A percentile compares a stretch with the other conserved stretches of the same genome.
phyloP scores from a whole-genome alignment of 2,329 filamentous ascomycete genomes.

The Hypoxylon rubiginosum region DNA sequence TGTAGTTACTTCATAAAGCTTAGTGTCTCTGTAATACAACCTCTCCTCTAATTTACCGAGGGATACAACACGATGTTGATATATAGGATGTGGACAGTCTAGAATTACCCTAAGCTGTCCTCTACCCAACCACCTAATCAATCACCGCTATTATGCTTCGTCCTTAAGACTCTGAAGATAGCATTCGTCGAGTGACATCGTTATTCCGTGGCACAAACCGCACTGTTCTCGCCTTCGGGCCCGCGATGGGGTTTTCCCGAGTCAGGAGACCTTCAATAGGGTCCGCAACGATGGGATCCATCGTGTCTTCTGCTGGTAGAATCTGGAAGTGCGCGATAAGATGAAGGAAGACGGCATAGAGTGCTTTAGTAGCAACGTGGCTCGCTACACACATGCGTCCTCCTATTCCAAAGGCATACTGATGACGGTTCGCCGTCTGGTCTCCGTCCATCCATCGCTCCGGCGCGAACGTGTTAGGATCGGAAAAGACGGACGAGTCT shows the following conservation, averaged over 20 bases:
- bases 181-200: constrained; percentile 33
- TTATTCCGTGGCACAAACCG: constrained; percentile 36
- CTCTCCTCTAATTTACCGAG: no score
- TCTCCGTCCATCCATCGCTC: constrained; percentile 58
- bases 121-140: not conserved
- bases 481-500: constrained; percentile 73
- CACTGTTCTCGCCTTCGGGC: constrained; percentile 37
- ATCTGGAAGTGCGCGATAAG: constrained; percentile 65
- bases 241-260: constrained; percentile 40
- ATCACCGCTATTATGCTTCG: not conserved
- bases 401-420: constrained; percentile 67
- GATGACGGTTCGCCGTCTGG: constrained; percentile 56
- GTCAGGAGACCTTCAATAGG: constrained; percentile 43
- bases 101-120: no score
- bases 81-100: no score
- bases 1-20: not conserved
- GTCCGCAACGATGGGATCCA: constrained; percentile 40
- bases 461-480: constrained; percentile 71
- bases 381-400: constrained; percentile 68
- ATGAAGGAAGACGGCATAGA: constrained; percentile 66
- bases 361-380: constrained; percentile 66
- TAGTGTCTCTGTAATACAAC: no score
- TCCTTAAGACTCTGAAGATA: constrained; percentile 18
- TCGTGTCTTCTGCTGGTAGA: constrained; percentile 46
- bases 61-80: no score